Percentiles rank a stretch among this genome's conserved stretches.
Evolutionary conservation across 2,329 filamentous ascomycete species (phyloP).

Genomic region (Microascus cirrosus): DNA sequence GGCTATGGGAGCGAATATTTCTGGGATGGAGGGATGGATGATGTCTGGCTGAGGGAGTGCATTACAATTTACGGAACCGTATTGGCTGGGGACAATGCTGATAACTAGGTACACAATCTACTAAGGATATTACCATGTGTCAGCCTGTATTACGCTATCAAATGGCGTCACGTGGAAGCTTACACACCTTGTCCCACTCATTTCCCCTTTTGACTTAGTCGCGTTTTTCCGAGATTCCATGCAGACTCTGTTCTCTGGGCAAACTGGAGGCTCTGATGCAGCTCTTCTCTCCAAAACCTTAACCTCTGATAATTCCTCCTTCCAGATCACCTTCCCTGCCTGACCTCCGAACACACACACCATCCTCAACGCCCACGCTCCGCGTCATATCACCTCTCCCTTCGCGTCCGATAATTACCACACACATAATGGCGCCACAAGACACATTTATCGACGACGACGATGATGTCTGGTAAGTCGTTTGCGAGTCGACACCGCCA

Average conservation of each 20-base stretch:
- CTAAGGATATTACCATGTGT: background rate
- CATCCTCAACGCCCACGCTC: background rate
- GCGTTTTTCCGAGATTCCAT: background rate
- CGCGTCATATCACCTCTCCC: conserved; percentile 10
- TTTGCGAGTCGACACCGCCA: conserved; percentile 1
- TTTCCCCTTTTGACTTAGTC: background rate
- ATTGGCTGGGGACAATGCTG: background rate
- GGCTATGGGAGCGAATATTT: background rate
- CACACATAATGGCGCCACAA: conserved; percentile 49
- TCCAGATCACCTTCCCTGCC: conserved; percentile 1
- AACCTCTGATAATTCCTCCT: background rate
- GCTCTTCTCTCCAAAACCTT: conserved; percentile 2
- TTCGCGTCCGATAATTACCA: conserved; percentile 7
- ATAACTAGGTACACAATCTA: background rate
- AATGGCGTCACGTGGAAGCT: background rate
- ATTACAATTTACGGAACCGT: conserved; percentile 4
- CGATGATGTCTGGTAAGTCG: conserved; percentile 54
- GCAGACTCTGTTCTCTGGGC: background rate
- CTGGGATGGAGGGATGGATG: conserved; percentile 3
- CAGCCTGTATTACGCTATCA: background rate
- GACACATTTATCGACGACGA: conserved; percentile 63
- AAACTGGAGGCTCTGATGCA: conserved; percentile 1
- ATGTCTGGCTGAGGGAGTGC: conserved; percentile 1
- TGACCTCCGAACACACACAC: background rate
- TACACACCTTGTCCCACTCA: background rate